Evolutionary conservation across 83 land plant genomes (phyloP), one percentile per base, ranked within the genome.

Genomic region (Picea engelmannii): DNA sequence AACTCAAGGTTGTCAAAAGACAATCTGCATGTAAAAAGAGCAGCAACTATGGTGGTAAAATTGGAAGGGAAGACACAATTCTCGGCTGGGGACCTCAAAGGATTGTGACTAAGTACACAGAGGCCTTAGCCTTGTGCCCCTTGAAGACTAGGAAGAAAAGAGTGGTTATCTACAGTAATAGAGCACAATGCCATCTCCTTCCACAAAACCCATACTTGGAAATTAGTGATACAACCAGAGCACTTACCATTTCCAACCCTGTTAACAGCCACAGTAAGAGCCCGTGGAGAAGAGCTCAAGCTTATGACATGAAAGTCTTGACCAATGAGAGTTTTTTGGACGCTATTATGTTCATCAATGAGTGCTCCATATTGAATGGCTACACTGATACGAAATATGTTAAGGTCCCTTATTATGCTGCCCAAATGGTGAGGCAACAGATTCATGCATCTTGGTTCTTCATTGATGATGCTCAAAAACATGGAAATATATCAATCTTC

Each of bases 281-380:
- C 78, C 80, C 95, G 18, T 97, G 99, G 99, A 87, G 96, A 79
- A 82, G 98, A 83, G 84, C 99, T 62, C 96, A 97, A 86, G 98
- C 98, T 31, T 95, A 97, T 84, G 98, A 95, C 78, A 90, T 93
- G 81, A 88, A 87, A 76, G 92, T 91, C 17, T 77, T 91, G 82
- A 84, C 91, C 31, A 93, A 90, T 83, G 98, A 97, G 82, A 97
- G 99, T 87, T 89, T 93, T 42, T 78, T 95, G 83, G 99, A 97
- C 65, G 91, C 93, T 66, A 81, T 97, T 61, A 86, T 90, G 95
- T 95, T 90, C 78, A 83, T 93, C 40, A 92, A 92, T 78, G 89
- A 85, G 68, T 83, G 86, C 71, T 87, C 83, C 49, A 84, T 88
- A 27, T 60, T 86, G 74, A n/a, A 79, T 73, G 89, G 25, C 13